Base-by-base conservation (phyloP, 2,329 filamentous ascomycete species). In the Cadophora malorum region DNA sequence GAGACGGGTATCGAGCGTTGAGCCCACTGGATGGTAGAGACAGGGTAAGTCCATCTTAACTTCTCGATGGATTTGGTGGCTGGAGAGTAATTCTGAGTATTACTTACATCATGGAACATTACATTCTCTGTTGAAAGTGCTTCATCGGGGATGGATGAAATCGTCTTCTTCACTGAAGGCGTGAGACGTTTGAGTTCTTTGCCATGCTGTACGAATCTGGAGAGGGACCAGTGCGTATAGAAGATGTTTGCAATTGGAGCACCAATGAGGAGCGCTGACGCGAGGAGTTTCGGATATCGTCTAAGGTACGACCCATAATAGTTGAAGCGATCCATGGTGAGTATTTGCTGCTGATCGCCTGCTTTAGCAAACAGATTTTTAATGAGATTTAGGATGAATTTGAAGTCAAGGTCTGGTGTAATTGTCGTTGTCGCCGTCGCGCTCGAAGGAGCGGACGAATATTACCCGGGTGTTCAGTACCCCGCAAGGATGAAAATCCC, bases 191-290 rank as follows among this genome's bases (percentile, higher is more conserved):
- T 23, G 10, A 31, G 9, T 58, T 38, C 55, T 58, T 55, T 55
- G 4, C 55, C 55, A 33, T 58, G 55, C 3, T 38, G 7, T n/a
- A 38, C 33, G 19, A 23, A 23, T 25, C 55, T 21, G 6, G 55
- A 58, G n/a, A 58, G 55, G 6, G 55, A 58, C 55, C 55, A 58
- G 55, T 58, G 55, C 4, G 23, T 33, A 23, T 58, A 58, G 1
- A 35, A 1, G 4, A 38, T 8, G 23, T 58, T 58, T 7, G 19
- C 55, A 14, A 58, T 23, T 19, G 55, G 55, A 38, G 33, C 33
- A 8, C 31, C 33, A 19, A 58, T 58, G 19, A 58, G 19, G 1
- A 58, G 31, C 10, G 33, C n/a, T 19, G 33, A n/a, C 14, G 33
- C 55, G 33, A 58, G 28, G 6, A 33, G 33, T 58, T 23, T 58